Evolutionary conservation across 495 filamentous ascomycete species (phyloP).

Genomic region (Tuber umbilicatum): DNA sequence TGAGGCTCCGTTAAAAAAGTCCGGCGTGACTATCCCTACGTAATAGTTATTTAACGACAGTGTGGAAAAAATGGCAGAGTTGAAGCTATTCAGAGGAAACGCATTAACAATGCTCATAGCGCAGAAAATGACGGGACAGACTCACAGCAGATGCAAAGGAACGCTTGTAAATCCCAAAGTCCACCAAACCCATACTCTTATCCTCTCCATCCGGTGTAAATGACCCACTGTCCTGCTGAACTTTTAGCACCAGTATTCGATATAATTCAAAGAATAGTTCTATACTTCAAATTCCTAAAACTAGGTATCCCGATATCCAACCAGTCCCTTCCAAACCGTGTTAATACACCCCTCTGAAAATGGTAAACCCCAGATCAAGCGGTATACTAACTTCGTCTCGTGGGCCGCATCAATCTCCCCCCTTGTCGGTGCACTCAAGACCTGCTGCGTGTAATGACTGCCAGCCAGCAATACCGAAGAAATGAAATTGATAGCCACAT

Average conservation of each 20-base stretch:
- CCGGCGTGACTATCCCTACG: not conserved
- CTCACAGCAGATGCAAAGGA: not conserved
- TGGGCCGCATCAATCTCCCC: constrained; percentile 39
- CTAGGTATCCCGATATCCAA: constrained; percentile 42
- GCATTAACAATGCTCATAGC: not conserved
- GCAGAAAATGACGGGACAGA: not conserved
- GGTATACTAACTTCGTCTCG: not conserved
- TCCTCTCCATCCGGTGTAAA: constrained; percentile 4
- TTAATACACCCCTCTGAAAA: not conserved
- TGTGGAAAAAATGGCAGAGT: constrained; percentile 42
- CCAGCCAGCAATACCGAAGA: constrained; percentile 34
- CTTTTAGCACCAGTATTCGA: not conserved
- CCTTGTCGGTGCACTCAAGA: constrained; percentile 40
- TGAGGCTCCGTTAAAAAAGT: not conserved
- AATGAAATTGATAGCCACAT: constrained; percentile 39
- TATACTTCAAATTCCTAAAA: constrained; percentile 33
- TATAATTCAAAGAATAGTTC: constrained; percentile 6
- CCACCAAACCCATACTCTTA: constrained; percentile 1
- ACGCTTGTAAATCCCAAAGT: not conserved
- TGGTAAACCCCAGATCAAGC: not conserved
- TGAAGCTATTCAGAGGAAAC: constrained; percentile 20
- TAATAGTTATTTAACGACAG: constrained; percentile 13
- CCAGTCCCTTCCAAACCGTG: constrained; percentile 11
- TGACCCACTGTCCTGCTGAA: not conserved
- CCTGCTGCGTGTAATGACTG: constrained; percentile 40